Evolutionary conservation across 805 yeast species (phyloP), one percentile per base, ranked within the genome.

Genomic region (Wickerhamomyces xylosicus): DNA sequence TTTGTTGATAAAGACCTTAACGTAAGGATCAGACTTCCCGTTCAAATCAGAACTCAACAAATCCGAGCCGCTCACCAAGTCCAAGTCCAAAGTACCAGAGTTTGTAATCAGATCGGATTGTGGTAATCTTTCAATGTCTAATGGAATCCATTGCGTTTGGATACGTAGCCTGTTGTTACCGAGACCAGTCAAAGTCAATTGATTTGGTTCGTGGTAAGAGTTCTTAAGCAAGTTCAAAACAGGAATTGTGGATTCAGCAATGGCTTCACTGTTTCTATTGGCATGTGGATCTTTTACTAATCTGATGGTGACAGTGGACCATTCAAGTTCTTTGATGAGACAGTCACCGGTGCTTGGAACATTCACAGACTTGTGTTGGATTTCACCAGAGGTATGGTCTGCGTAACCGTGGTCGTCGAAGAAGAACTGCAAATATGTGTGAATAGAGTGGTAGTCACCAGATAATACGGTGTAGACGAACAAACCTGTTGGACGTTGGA

Each of bases 1-100:
- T 32, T 79, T 79, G 60, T 89, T 78, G 50, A 85, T 54, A 52
- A 69, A 77, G 45, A 86, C 70, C 51, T 77, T 73, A 43, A 77
- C 69, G 57, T 78, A 90, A 40, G 99, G 99, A 62, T 92, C 99
- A 3, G 96, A 85, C 57, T 83, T 82, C 37, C 97, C 97, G 49
- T 80, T 81, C 22, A 84, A 67, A 61, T 92, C 99, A n/a, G 89
- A 94, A 13, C 95, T 71, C 31, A 81, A 75, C 42, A 92, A 68
- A 37, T 74, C 73, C 14, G 69, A 69, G 3, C 92, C 97, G 36
- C 68, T 66, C 34, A 78, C 47, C 4, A 85, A 67, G 22, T 71
- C 74, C 28, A 87, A 68, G 18, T 67, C 68, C 47, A 90, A 59
- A 21, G 63, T 64, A 57, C 98, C 98, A 41, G 77, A 69, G 57